Conservation (phyloP, 2,329 filamentous ascomycete species). For the Alternaria triticina region DNA sequence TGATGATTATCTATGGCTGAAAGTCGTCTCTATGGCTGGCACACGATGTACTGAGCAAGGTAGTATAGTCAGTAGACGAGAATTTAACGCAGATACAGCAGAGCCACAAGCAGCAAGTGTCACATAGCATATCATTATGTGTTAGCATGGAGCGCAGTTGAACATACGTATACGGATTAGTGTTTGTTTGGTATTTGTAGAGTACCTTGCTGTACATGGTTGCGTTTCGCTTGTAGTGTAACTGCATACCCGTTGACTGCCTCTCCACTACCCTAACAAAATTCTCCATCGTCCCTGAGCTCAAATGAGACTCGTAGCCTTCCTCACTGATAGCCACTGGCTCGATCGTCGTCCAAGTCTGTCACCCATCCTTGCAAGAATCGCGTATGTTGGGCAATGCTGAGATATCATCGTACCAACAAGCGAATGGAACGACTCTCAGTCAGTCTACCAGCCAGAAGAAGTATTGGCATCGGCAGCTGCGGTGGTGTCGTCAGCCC, state of each 20-base stretch:
- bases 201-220: background rate
- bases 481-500: constrained; percentile 22
- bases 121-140: background rate
- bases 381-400: constrained; percentile 2
- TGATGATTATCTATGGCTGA: background rate
- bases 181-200: background rate
- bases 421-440: background rate
- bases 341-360: background rate
- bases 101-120: background rate
- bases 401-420: background rate
- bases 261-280: background rate
- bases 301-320: background rate
- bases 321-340: background rate
- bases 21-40: background rate
- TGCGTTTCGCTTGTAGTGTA: background rate
- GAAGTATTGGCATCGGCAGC: constrained; percentile 9
- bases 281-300: background rate
- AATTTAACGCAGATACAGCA: background rate
- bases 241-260: background rate
- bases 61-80: background rate
- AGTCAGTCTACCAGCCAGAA: constrained; percentile 14
- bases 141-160: background rate
- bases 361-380: background rate
- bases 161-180: background rate
- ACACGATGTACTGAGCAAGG: background rate